Base-by-base conservation (phyloP, 176 grass and related monocot species). In the Oryza meyeriana region DNA sequence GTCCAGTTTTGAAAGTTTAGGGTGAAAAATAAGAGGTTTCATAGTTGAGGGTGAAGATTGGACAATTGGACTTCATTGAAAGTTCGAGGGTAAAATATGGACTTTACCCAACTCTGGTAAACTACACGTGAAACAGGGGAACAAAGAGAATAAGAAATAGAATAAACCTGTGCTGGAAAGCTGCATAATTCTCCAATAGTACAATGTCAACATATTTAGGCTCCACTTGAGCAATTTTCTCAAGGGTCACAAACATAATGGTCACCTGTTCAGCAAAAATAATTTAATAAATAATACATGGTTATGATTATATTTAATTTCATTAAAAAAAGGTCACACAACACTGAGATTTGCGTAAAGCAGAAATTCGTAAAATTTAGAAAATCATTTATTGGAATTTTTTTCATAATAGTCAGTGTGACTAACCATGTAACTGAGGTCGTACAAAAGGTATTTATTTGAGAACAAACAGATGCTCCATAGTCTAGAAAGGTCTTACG, bases 201-300 rank as follows among this genome's bases (percentile, higher is more conserved):
- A 95, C 87, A 83, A 98, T 95, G 72, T 98, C 95, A 76, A 76
- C 77, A 85, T 98, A 95, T 80, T 98, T 95, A 26, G 92, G 89
- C 31, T 98, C 92, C 69, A 91, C 77, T 85, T 95, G 95, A 89
- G 92, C 92, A 80, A 89, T 88, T 86, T 90, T 95, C 87, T 98
- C 95, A 73, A 98, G 79, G 57, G 85, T 93, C 9, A 95, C 92
- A 91, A 98, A 98, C 92, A 98, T 98, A 79, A 94, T 91, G 65
- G 77, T 94, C 14, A 94, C 92, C 92, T 94, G 73, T 76, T 77
- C 62, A 61, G 33, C 40, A 69, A 80, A 33, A 76, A 20, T 8
- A 82, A 66, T 20, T 79, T 20, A 64, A 85, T 65, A 31, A 52
- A 32, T 41, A 79, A 81, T 25, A 61, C 3, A 24, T 10, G 32